phyloP scores from a whole-genome alignment of 345 rosid species.

The Salix dunnii region DNA sequence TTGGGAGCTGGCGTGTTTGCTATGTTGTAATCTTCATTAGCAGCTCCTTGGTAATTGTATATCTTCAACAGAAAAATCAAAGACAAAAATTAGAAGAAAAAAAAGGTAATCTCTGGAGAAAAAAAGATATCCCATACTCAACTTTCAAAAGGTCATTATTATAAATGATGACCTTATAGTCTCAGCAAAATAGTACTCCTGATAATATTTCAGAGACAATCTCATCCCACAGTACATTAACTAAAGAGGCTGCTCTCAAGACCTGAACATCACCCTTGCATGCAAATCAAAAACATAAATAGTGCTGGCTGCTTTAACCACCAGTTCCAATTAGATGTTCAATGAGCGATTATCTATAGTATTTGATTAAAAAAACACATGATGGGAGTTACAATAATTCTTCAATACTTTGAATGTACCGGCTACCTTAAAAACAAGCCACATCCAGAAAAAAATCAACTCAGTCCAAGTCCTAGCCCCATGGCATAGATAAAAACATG shows the following conservation, averaged over 20 bases:
- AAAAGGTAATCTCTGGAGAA: background rate
- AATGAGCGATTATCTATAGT: background rate
- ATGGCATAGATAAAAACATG: background rate
- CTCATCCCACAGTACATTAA: background rate
- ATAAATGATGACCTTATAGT: background rate
- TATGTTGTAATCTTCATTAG: constrained; percentile 74
- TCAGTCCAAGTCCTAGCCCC: background rate
- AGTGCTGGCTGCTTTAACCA: background rate
- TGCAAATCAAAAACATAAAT: background rate
- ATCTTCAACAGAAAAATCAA: constrained; percentile 45
- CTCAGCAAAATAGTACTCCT: background rate
- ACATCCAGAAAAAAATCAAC: background rate
- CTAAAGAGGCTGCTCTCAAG: background rate
- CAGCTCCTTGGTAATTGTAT: constrained; percentile 88
- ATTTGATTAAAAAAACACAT: background rate
- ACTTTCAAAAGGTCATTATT: background rate
- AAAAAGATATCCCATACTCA: background rate
- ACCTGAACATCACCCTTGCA: background rate
- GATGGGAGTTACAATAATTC: background rate
- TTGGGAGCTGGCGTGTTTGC: constrained; percentile 86
- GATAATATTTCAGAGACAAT: background rate
- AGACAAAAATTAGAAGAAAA: constrained; percentile 7
- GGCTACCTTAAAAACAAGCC: background rate
- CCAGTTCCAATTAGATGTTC: background rate
- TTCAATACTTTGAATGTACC: background rate